Conservation (phyloP, 1,284 basidiomycete genomes). For the Cutaneotrichosporon arboriforme region DNA sequence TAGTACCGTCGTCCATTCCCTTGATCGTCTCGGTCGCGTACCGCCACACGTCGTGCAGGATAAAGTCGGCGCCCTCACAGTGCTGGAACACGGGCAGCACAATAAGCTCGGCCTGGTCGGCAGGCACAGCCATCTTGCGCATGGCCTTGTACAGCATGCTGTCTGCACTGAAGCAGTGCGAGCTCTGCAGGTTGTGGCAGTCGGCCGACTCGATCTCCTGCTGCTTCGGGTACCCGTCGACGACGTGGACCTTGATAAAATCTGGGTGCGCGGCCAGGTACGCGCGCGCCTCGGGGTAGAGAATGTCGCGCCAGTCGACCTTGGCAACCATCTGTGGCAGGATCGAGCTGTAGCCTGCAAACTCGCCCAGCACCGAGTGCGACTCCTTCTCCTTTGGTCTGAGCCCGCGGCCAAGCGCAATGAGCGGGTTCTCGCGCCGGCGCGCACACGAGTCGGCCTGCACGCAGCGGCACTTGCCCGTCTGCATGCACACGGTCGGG, state of each 20-base stretch:
- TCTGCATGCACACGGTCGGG: constrained; percentile 47
- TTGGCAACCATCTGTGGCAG: constrained; percentile 27
- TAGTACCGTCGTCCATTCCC: constrained; percentile 31
- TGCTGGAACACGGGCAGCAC: constrained; percentile 50
- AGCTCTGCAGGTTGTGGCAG: constrained; percentile 39
- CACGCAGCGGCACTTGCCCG: constrained; percentile 46
- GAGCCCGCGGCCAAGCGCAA: constrained; percentile 19
- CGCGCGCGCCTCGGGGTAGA: constrained; percentile 40
- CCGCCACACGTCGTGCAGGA: constrained; percentile 45
- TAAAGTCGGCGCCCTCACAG: constrained; percentile 33
- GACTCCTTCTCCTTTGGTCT: background rate
- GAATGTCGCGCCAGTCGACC: constrained; percentile 39
- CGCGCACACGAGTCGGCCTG: constrained; percentile 40
- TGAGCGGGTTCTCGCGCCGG: constrained; percentile 33
- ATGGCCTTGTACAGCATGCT: constrained; percentile 44
- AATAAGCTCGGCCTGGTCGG: constrained; percentile 49
- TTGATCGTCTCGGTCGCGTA: constrained; percentile 41
- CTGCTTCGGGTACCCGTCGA: constrained; percentile 33
- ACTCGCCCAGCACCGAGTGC: constrained; percentile 24
- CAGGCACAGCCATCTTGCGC: constrained; percentile 37
- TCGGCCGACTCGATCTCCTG: constrained; percentile 33
- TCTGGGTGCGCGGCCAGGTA: constrained; percentile 33
- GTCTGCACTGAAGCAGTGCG: constrained; percentile 48
- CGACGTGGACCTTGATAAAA: constrained; percentile 45
- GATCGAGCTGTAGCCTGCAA: constrained; percentile 22